Evolutionary conservation across 192 early-diverging fungal genomes (phyloP).

Genomic region (Coemansia sp.): DNA sequence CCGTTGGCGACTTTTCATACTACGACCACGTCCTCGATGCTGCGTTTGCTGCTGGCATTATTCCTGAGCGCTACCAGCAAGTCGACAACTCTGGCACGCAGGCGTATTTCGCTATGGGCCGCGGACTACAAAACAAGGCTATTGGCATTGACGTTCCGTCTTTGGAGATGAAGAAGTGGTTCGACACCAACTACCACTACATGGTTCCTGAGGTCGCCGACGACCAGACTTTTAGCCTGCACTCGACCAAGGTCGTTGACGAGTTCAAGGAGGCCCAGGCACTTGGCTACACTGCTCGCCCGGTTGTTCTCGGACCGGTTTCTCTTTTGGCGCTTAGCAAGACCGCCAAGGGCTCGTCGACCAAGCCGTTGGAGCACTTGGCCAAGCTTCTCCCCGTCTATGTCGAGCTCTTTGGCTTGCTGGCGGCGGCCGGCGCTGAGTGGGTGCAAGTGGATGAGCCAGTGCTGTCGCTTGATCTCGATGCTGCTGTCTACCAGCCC

Average conservation of each 20-base stretch:
- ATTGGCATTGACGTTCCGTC: constrained; percentile 85
- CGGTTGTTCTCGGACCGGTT: constrained; percentile 90
- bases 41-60: constrained; percentile 59
- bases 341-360: constrained; percentile 66
- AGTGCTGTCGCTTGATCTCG: constrained; percentile 73
- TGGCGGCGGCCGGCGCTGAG: constrained; percentile 81
- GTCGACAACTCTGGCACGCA: constrained; percentile 66
- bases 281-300: constrained; percentile 85
- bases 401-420: constrained; percentile 67
- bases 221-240: constrained; percentile 70
- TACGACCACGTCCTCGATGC: constrained; percentile 90
- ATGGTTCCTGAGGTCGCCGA: constrained; percentile 87
- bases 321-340: constrained; percentile 86
- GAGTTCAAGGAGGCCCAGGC: constrained; percentile 93
- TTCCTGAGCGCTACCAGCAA: constrained; percentile 69
- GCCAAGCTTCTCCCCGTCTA: constrained; percentile 79
- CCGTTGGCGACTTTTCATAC: constrained; percentile 92
- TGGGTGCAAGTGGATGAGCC: constrained; percentile 98
- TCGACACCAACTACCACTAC: constrained; percentile 96
- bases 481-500: constrained; percentile 83
- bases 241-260: constrained; percentile 67
- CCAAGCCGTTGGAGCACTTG: constrained; percentile 76
- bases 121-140: constrained; percentile 83
- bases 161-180: constrained; percentile 99
- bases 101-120: constrained; percentile 97